These are phyloP conservation scores for Neoboletus magnificus DNA, from an alignment of 768 basidiomycete genomes.

Conservation along the genomic window DNA sequence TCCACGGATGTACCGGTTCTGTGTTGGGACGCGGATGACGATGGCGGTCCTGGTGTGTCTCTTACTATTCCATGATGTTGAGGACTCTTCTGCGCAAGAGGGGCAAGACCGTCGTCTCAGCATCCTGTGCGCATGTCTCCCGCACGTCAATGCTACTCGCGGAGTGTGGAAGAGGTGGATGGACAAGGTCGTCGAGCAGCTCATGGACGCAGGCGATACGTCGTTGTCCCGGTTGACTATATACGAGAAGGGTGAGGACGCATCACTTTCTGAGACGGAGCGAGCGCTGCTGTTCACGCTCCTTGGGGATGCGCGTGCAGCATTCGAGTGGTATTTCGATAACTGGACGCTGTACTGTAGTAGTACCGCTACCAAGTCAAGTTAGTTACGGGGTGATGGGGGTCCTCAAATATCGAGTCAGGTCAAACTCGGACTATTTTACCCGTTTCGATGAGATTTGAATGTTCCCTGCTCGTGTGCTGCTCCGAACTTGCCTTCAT, in stretches of 20 bases:
- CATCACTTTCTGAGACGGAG: conserved; percentile 6
- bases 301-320: conserved; percentile 20
- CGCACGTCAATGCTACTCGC: conserved; percentile 10
- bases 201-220: conserved; percentile 2
- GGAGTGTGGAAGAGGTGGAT: conserved; percentile 22
- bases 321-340: conserved; percentile 21
- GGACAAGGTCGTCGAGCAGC: conserved; percentile 20
- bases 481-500: conserved; percentile 27
- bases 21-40: conserved; percentile 15
- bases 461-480: conserved; percentile 17
- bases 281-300: conserved; percentile 12
- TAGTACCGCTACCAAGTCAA: not conserved
- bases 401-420: conserved; percentile 27
- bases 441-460: conserved; percentile 6
- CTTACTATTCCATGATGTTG: conserved; percentile 14
- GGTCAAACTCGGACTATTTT: conserved; percentile 3
- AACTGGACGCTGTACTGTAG: conserved; percentile 9
- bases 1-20: conserved; percentile 12
- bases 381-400: conserved; percentile 14
- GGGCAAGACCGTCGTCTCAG: conserved; percentile 15
- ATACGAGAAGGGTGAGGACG: conserved; percentile 1
- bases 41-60: conserved; percentile 21
- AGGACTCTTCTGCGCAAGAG: conserved; percentile 8
- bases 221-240: conserved; percentile 7
- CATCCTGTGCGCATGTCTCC: conserved; percentile 17